Evolutionary conservation across 2,329 filamentous ascomycete species (phyloP).

Genomic region (Colletotrichum liriopes): DNA sequence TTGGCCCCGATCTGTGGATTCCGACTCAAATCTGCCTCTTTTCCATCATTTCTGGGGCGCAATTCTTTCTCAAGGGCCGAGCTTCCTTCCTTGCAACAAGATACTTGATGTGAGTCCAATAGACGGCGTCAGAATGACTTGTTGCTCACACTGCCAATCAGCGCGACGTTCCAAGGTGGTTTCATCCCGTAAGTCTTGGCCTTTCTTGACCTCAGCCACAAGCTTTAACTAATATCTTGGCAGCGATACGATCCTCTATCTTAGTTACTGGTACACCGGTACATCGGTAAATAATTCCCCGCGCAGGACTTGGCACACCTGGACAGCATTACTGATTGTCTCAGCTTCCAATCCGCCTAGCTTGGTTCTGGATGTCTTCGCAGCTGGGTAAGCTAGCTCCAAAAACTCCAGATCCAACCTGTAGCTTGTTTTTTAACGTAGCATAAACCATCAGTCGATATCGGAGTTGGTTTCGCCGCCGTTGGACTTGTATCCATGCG

Average conservation of each 20-base stretch:
- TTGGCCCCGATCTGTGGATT: slow-evolving; percentile 53
- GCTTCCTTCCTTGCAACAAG: slow-evolving; percentile 58
- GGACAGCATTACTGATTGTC: slow-evolving; percentile 22
- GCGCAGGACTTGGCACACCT: rapidly evolving
- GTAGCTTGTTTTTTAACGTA: background rate
- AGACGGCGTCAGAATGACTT: rapidly evolving
- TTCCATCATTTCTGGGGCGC: slow-evolving; percentile 36
- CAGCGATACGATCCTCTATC: slow-evolving; percentile 34
- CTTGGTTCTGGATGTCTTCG: slow-evolving; percentile 75
- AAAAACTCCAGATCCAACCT: rapidly evolving
- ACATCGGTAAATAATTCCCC: slow-evolving; percentile 53
- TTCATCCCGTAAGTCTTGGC: slow-evolving; percentile 56
- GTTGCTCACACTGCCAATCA: background rate
- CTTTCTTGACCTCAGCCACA: slow-evolving; percentile 44
- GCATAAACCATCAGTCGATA: slow-evolving; percentile 50
- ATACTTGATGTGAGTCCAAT: slow-evolving; percentile 55
- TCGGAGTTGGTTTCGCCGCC: slow-evolving; percentile 69
- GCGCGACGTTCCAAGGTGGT: slow-evolving; percentile 57
- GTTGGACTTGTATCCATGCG: slow-evolving; percentile 70
- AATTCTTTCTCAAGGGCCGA: slow-evolving; percentile 54
- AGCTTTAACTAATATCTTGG: slow-evolving; percentile 39
- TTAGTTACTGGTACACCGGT: slow-evolving; percentile 80
- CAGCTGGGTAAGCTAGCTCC: slow-evolving; percentile 47
- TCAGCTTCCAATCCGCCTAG: slow-evolving; percentile 74
- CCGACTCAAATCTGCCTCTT: slow-evolving; percentile 46